phyloP scores from a whole-genome alignment of 148 eudicot species.

The Rhododendron ferrugineum region DNA sequence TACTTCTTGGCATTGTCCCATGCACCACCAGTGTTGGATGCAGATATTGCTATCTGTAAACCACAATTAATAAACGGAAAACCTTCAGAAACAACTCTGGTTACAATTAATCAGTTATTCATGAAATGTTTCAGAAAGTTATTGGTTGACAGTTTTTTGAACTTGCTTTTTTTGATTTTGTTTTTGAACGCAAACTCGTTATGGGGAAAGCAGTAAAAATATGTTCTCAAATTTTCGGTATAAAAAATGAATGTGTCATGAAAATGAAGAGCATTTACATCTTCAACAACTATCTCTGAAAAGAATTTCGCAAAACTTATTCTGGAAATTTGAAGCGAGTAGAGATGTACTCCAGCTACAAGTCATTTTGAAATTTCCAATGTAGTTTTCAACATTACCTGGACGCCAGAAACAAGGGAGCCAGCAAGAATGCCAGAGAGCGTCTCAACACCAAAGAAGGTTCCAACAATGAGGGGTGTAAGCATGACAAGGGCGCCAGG shows the following conservation, averaged over 20 bases:
- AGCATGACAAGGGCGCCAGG: slow-evolving; percentile 55
- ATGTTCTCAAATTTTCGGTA: neutral
- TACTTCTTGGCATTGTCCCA: slow-evolving; percentile 98
- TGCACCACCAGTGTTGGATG: slow-evolving; percentile 90
- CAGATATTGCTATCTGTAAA: slow-evolving; percentile 70
- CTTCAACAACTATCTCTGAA: neutral
- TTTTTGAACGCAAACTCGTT: neutral
- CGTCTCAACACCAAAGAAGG: slow-evolving; percentile 45
- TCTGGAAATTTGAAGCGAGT: neutral
- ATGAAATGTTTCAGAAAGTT: neutral
- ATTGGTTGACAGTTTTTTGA: neutral
- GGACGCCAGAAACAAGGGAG: slow-evolving; percentile 52
- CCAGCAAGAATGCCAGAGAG: slow-evolving; percentile 58
- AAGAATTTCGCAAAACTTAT: neutral
- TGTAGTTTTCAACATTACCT: slow-evolving; percentile 23
- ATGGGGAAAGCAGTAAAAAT: neutral
- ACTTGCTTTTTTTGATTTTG: neutral
- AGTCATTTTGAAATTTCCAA: neutral
- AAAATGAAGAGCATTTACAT: neutral
- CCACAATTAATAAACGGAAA: neutral
- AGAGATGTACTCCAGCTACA: neutral
- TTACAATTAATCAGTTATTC: neutral
- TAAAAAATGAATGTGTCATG: neutral
- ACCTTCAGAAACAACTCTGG: neutral
- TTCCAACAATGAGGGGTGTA: slow-evolving; percentile 49